Evolutionary conservation across 1,139 yeast genomes (phyloP).

Genomic region (Yamadazyma diospyri): DNA sequence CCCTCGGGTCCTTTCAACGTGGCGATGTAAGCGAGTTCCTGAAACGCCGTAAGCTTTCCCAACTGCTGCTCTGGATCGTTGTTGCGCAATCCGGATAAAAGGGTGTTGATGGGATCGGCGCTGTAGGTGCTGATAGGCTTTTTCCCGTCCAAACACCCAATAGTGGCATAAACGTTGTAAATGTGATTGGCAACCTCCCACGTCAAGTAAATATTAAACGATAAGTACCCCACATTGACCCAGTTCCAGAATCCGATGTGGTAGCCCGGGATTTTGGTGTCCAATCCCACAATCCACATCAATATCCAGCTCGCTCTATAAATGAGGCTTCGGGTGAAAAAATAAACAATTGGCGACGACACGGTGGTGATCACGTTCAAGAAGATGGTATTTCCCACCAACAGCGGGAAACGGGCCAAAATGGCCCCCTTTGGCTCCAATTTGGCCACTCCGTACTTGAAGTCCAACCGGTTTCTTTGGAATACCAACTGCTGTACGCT

Average conservation of each 20-base stretch:
- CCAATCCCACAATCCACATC: slow-evolving; percentile 31
- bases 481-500: slow-evolving; percentile 50
- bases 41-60: slow-evolving; percentile 67
- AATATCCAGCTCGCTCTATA: slow-evolving; percentile 35
- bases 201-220: slow-evolving; percentile 37
- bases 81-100: slow-evolving; percentile 66
- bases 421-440: slow-evolving; percentile 39
- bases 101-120: slow-evolving; percentile 68
- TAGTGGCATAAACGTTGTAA: slow-evolving; percentile 69
- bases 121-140: slow-evolving; percentile 67
- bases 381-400: slow-evolving; percentile 35
- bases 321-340: slow-evolving; percentile 37
- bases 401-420: slow-evolving; percentile 26
- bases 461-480: slow-evolving; percentile 59
- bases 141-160: slow-evolving; percentile 79
- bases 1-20: slow-evolving; percentile 45
- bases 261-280: slow-evolving; percentile 29
- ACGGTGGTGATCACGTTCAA: slow-evolving; percentile 28
- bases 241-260: slow-evolving; percentile 37
- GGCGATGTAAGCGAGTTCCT: slow-evolving; percentile 64
- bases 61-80: slow-evolving; percentile 46
- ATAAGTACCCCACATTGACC: slow-evolving; percentile 31
- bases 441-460: slow-evolving; percentile 44
- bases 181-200: slow-evolving; percentile 67
- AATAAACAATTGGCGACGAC: slow-evolving; percentile 47